These are phyloP conservation scores for Solanum tacnaense DNA, from an alignment of 257 asterid species.

Conservation along the genomic window DNA sequence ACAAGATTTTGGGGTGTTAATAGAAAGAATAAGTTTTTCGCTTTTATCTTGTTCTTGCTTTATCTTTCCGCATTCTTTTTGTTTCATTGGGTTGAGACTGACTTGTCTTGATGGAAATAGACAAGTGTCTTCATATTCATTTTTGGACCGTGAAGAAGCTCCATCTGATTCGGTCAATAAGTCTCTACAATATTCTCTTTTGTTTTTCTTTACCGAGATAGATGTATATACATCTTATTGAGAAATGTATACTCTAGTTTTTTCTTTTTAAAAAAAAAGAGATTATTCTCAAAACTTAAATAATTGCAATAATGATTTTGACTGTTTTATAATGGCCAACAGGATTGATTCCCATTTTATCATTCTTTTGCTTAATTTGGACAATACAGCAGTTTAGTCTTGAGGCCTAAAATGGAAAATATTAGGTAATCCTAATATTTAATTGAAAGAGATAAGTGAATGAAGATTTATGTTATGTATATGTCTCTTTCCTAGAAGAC, in stretches of 20 bases:
- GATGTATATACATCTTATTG: neutral
- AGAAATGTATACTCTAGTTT: no score
- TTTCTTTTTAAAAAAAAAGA: no score
- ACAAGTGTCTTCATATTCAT: neutral
- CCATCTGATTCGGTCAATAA: neutral
- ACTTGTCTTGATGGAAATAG: no score
- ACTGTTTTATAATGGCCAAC: neutral
- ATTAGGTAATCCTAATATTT: neutral
- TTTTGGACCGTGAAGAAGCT: neutral
- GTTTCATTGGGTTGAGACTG: neutral
- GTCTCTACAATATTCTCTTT: neutral
- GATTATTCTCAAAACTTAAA: neutral
- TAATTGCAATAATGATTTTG: neutral
- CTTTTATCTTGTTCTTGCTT: neutral
- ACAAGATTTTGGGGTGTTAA: neutral
- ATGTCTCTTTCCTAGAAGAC: neutral
- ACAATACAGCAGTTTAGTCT: neutral
- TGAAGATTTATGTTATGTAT: neutral
- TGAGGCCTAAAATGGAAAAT: neutral
- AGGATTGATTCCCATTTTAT: neutral
- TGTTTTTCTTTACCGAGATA: neutral
- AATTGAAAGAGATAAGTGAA: neutral
- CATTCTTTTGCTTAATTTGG: neutral
- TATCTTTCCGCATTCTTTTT: neutral
- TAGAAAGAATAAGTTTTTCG: no score